phyloP scores from a whole-genome alignment of 2,329 filamentous ascomycete genomes.

The Trichophyton verrucosum region DNA sequence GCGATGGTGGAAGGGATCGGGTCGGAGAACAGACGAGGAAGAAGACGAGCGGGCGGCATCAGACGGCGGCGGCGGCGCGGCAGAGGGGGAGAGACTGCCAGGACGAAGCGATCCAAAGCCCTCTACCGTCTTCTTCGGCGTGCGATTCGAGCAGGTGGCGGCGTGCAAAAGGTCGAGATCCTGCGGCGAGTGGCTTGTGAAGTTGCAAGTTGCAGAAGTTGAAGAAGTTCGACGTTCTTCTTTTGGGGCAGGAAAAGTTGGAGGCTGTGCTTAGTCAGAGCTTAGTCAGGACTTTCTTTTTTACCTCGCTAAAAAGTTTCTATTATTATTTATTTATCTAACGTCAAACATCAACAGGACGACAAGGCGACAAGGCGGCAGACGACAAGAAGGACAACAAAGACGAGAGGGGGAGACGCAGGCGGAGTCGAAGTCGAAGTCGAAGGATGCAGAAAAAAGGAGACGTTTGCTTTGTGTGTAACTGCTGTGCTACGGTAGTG shows the following conservation, averaged over 20 bases:
- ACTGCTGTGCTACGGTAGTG: background rate
- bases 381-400: background rate
- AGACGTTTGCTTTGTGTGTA: background rate
- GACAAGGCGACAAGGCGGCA: too few relatives aligned
- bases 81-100: background rate
- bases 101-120: constrained; percentile 1
- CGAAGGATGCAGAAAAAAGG: background rate
- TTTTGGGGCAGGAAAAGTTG: background rate
- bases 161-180: background rate
- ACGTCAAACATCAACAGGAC: too few relatives aligned
- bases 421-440: too few relatives aligned
- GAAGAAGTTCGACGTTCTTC: too few relatives aligned
- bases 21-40: background rate
- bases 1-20: background rate
- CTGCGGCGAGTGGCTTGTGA: background rate
- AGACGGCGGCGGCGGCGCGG: background rate
- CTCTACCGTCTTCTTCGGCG: background rate
- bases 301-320: too few relatives aligned
- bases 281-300: background rate
- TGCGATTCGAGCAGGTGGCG: too few relatives aligned
- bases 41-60: constrained; percentile 1
- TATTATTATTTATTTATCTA: too few relatives aligned
- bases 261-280: background rate
- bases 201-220: background rate
- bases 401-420: background rate